Base-by-base conservation (phyloP, 2,329 filamentous ascomycete species). In the Didymella segeticola region DNA sequence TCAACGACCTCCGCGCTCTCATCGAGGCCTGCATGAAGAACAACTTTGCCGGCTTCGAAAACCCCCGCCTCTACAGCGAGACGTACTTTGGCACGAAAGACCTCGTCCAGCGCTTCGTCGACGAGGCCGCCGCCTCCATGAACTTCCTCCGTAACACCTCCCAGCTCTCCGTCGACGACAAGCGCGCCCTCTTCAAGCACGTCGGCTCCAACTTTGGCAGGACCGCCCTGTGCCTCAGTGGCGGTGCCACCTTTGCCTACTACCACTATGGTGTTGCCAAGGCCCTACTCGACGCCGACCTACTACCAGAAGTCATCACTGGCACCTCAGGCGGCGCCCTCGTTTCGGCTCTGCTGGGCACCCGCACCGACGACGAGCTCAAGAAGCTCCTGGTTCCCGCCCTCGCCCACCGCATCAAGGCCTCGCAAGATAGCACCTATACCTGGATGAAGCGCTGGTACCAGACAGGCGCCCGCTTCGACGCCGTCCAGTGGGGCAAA, bases 41-140 rank as follows among this genome's bases (percentile, higher is more conserved):
- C 76, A 98, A 99, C 71, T 99, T 98, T 75, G 91, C 91, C 15
- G 95, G 95, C 0, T 88, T 96, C 12, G 95, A 99, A 75, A 98
- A 96, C 67, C 87, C 93, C 9, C 85, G 91, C 48, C 78, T 99
- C n/a, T 99, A 99, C 73, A 96, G 91, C 67, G 93, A 98, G 77
- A 96, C 93, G 3, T 99, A 99, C 72, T 96, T 92, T 65, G 95
- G 95, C 26, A 98, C 95, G n/a, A 99, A 99, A 75, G 86, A 95
- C 57, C 77, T 97, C 60, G 90, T 96, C 25, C 95, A 98, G 75
- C 87, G 88, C 49, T 98, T 93, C 69, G 80, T 96, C 37, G 91
- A 97, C 57, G 93, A 98, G 76, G 88, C 89, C 42, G 87, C 89
- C 79, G 82, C 76, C 2, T 83, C 82, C 25, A 80, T 96, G 39